Conservation (phyloP, 176 grass and related monocot genomes). For the Phragmites australis region DNA sequence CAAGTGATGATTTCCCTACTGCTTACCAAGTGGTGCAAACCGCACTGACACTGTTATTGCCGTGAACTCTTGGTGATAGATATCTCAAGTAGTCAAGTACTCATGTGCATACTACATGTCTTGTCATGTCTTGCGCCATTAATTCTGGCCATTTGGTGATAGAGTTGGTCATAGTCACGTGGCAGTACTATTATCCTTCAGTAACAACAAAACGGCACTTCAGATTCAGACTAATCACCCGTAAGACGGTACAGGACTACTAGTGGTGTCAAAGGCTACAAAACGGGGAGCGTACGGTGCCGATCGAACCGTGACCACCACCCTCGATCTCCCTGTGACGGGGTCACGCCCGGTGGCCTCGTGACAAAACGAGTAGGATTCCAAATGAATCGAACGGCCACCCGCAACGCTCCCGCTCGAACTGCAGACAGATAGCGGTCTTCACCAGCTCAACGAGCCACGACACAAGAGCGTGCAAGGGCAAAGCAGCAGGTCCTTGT, state of each 20-base stretch:
- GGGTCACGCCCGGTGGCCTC: neutral
- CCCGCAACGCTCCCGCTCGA: neutral
- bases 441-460: neutral
- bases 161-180: too few species aligned
- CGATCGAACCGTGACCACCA: neutral
- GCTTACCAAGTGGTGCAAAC: neutral
- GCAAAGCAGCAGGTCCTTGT: slow-evolving; percentile 12
- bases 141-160: neutral
- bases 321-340: neutral
- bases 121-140: neutral
- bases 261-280: neutral
- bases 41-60: neutral
- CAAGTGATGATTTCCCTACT: neutral
- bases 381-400: slow-evolving; percentile 43
- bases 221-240: neutral
- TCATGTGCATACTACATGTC: neutral
- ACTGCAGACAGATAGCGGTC: slow-evolving; percentile 33
- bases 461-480: neutral
- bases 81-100: neutral
- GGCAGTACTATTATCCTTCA: neutral
- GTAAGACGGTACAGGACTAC: neutral
- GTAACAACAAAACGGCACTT: neutral
- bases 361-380: slow-evolving; percentile 40
- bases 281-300: neutral
- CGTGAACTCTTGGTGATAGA: neutral